Conservation (phyloP, 768 basidiomycete species). For the Podaxis sp. region DNA sequence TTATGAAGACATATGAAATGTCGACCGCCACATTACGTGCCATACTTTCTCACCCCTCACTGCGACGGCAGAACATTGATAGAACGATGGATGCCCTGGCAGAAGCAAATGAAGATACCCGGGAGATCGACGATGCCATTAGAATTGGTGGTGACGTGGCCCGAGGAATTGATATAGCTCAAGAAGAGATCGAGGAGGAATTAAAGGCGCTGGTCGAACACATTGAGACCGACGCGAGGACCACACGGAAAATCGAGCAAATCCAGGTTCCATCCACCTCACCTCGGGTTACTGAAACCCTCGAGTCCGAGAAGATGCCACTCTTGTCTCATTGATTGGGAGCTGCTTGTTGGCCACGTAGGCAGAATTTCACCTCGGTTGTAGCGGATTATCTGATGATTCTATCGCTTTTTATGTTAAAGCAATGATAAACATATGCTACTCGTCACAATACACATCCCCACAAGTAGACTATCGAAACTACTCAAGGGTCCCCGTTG, state of each 20-base stretch:
- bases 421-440: background rate
- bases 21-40: conserved; percentile 74
- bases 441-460: background rate
- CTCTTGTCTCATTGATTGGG: background rate
- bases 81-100: conserved; percentile 86
- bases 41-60: conserved; percentile 75
- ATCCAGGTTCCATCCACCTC: background rate
- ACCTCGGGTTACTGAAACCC: background rate
- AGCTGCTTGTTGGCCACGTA: too few relatives aligned
- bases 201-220: conserved; percentile 47
- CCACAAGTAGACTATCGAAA: background rate
- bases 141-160: conserved; percentile 62
- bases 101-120: conserved; percentile 76
- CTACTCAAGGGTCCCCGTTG: conserved; percentile 3
- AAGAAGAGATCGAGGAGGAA: conserved; percentile 58
- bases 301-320: background rate
- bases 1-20: conserved; percentile 81
- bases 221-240: conserved; percentile 17
- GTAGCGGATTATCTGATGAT: background rate
- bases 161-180: conserved; percentile 44
- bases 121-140: conserved; percentile 79
- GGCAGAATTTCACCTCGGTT: background rate
- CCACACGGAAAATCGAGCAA: conserved; percentile 9
- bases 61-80: conserved; percentile 77
- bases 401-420: background rate